A percentile compares a stretch with the other conserved stretches of the same genome.
Conservation (phyloP, 192 early-diverging fungal species). For the Backusella australiensis region DNA sequence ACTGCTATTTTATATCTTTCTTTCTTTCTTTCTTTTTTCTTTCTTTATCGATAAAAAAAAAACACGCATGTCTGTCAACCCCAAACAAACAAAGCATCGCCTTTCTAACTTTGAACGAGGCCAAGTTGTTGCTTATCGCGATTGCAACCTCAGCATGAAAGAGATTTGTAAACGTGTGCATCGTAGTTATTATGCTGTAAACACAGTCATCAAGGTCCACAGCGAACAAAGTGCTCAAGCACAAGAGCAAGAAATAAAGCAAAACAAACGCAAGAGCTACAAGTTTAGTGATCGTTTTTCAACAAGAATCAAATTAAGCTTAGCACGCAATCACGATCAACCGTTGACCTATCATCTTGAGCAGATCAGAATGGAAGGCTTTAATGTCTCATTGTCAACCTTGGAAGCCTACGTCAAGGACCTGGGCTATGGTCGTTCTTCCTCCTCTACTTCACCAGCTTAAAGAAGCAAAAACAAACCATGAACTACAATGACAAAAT, state of each 20-base stretch:
- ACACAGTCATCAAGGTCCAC: neutral
- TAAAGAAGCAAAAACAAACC: no score
- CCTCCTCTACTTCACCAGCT: no score
- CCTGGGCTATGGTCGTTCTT: neutral
- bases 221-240: neutral
- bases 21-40: no score
- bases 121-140: neutral
- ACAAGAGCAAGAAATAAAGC: neutral
- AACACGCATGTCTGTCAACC: neutral
- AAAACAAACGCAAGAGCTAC: neutral
- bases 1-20: no score
- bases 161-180: neutral
- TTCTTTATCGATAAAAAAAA: no score
- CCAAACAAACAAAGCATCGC: neutral
- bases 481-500: no score
- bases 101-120: slow-evolving; percentile 1
- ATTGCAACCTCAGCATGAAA: neutral
- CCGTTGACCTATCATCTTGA: neutral
- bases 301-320: neutral
- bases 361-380: neutral
- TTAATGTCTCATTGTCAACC: neutral
- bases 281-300: neutral
- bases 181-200: neutral
- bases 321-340: neutral
- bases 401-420: neutral